phyloP scores from a whole-genome alignment of 805 yeast genomes.

The Candida wancherniae region DNA sequence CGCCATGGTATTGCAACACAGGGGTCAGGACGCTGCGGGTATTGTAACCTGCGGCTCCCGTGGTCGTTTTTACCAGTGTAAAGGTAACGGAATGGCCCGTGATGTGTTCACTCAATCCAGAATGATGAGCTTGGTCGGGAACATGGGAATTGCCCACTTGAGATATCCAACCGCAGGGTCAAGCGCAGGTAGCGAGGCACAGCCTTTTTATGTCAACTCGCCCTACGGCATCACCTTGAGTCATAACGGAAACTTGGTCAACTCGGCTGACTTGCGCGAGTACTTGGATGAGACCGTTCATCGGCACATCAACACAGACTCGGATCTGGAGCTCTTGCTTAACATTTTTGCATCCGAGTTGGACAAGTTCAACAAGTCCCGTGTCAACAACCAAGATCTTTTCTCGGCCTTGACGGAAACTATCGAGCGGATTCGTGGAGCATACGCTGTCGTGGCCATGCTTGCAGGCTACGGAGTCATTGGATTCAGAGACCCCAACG shows the following conservation, averaged over 20 bases:
- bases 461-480: slow-evolving; percentile 93
- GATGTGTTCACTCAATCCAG: slow-evolving; percentile 90
- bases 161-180: slow-evolving; percentile 98
- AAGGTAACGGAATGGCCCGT: slow-evolving; percentile 98
- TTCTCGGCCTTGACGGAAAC: slow-evolving; percentile 84
- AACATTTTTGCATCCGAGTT: slow-evolving; percentile 90
- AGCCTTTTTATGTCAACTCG: slow-evolving; percentile 95
- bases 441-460: slow-evolving; percentile 94
- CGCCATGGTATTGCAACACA: slow-evolving; percentile 85
- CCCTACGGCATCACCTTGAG: slow-evolving; percentile 90
- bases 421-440: slow-evolving; percentile 79
- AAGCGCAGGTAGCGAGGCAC: slow-evolving; percentile 93
- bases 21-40: slow-evolving; percentile 99
- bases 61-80: slow-evolving; percentile 94
- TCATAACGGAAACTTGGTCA: slow-evolving; percentile 94
- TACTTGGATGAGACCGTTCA: slow-evolving; percentile 91
- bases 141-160: slow-evolving; percentile 92
- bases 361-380: slow-evolving; percentile 84
- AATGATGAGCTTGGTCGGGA: slow-evolving; percentile 76
- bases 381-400: slow-evolving; percentile 87
- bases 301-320: slow-evolving; percentile 95
- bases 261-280: slow-evolving; percentile 68
- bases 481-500: slow-evolving; percentile 97
- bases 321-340: slow-evolving; percentile 86
- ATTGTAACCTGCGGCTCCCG: slow-evolving; percentile 92